phyloP scores from a whole-genome alignment of 2,329 filamentous ascomycete species.

The Dactylellina parvicollis region DNA sequence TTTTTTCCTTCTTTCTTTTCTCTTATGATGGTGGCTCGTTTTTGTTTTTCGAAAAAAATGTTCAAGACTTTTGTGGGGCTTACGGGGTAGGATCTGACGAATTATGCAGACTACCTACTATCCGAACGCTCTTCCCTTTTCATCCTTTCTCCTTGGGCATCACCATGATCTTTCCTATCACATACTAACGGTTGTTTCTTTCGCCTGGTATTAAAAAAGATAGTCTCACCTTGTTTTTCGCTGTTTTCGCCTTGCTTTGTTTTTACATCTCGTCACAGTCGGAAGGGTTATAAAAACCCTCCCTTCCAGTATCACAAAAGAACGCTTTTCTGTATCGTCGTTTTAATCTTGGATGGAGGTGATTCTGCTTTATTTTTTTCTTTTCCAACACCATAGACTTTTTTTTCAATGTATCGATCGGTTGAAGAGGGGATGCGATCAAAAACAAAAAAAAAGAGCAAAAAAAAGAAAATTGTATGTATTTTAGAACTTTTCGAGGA shows the following conservation, averaged over 20 bases:
- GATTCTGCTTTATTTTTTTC: too few species aligned
- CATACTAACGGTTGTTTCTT: constrained; percentile 5
- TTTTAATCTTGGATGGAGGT: too few species aligned
- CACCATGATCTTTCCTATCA: not conserved
- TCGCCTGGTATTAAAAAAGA: constrained; percentile 14
- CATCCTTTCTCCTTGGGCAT: not conserved
- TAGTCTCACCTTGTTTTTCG: constrained; percentile 20
- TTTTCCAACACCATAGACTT: too few species aligned
- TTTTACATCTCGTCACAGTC: too few species aligned
- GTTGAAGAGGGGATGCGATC: too few species aligned
- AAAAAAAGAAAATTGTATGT: constrained; percentile 27
- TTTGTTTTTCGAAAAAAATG: not conserved
- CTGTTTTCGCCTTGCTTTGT: constrained; percentile 8
- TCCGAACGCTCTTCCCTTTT: not conserved
- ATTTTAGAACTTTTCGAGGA: constrained; percentile 7
- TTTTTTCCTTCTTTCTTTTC: not conserved
- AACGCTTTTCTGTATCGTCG: too few species aligned
- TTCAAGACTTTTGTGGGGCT: not conserved
- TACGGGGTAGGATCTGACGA: constrained; percentile 21
- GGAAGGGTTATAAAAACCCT: too few species aligned
- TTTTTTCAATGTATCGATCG: too few species aligned
- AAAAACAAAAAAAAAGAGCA: constrained; percentile 7
- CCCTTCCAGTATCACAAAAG: too few species aligned
- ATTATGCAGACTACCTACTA: constrained; percentile 16
- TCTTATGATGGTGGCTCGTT: constrained; percentile 1